Base-by-base conservation (phyloP, 2,329 filamentous ascomycete genomes). In the Ophiostoma quercus region DNA sequence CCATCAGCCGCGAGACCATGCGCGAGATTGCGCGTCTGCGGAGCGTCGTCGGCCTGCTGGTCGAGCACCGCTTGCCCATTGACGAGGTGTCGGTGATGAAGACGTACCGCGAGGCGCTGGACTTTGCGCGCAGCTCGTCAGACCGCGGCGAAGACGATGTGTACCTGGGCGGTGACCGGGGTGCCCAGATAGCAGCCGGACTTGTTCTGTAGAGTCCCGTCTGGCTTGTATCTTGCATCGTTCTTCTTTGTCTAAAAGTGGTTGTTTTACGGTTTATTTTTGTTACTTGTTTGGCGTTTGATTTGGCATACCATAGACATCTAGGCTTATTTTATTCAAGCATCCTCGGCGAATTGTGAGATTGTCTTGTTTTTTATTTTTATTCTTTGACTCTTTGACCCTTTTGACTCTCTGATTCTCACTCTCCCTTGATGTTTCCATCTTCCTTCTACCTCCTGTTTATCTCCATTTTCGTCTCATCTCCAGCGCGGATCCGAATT, bases 71-170 rank as follows among this genome's bases (percentile, higher is more conserved):
- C 0, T 81, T 95, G 62, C 87, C 89, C 71, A 92, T 99, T 37
- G 95, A 98, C 75, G 94, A 98, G 80, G 92, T 95, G 62, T 94
- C 88, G 78, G 90, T 98, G 29, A 90, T 88, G 75, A 88, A 84
- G 75, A 92, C 91, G 0, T 99, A 98, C 77, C 87, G 90, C 68
- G 91, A 90, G 73, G 91, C 91, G 39, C 82, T 96, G 1, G 91
- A 96, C 75, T 82, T 94, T 76, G 88, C 87, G 19, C 83, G 88
- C 67, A 82, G 87, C 71, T 54, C 67, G 16, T 85, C 87, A 19
- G 82, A 84, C 0, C 82, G 83, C 19, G 81, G 80, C 12, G 79
- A 85, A 25, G 88, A 87, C 34, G 86, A 85, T 73, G 77, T 87
- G 60, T 89, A 88, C 75, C 76, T 90, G 1, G 87, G 86, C 14